A percentile compares a stretch with the other conserved stretches of the same genome.
These are phyloP conservation scores for Diplodia scrobiculata DNA, from an alignment of 2,329 filamentous ascomycete genomes.

Conservation along the genomic window DNA sequence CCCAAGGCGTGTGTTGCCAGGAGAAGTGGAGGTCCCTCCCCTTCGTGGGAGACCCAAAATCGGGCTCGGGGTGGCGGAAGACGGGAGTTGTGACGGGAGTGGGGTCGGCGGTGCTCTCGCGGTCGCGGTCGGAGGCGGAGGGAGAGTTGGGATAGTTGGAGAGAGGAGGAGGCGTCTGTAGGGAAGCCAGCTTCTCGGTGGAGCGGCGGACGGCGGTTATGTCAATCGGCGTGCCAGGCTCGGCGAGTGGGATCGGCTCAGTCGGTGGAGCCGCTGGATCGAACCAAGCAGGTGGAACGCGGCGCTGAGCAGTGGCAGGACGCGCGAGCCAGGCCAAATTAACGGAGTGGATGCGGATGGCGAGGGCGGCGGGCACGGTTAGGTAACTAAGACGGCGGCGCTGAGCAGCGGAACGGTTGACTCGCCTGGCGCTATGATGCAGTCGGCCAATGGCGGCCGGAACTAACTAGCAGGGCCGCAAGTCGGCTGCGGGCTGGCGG, in stretches of 20 bases:
- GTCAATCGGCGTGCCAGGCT: conserved; percentile 27
- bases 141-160: conserved; percentile 30
- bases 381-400: conserved; percentile 11
- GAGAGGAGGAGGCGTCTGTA: conserved; percentile 32
- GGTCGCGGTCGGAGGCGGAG: conserved; percentile 31
- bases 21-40: conserved; percentile 48
- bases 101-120: conserved; percentile 30
- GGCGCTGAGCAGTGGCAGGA: conserved; percentile 13
- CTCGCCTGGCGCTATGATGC: conserved; percentile 18
- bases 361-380: conserved; percentile 13
- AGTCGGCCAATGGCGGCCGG: conserved; percentile 6
- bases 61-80: conserved; percentile 38
- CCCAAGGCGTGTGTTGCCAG: conserved; percentile 49
- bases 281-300: conserved; percentile 28
- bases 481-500: background rate
- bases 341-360: conserved; percentile 17
- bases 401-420: conserved; percentile 13
- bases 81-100: conserved; percentile 30
- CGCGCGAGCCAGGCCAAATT: conserved; percentile 18
- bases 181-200: conserved; percentile 28
- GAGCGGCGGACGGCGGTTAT: conserved; percentile 26
- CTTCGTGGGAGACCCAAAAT: conserved; percentile 47
- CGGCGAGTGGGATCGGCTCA: conserved; percentile 28
- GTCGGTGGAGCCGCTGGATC: conserved; percentile 29
- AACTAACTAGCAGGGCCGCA: background rate